A percentile compares a stretch with the other conserved stretches of the same genome.
phyloP scores from a whole-genome alignment of 2,329 filamentous ascomycete genomes.

The Colletotrichum navitas region DNA sequence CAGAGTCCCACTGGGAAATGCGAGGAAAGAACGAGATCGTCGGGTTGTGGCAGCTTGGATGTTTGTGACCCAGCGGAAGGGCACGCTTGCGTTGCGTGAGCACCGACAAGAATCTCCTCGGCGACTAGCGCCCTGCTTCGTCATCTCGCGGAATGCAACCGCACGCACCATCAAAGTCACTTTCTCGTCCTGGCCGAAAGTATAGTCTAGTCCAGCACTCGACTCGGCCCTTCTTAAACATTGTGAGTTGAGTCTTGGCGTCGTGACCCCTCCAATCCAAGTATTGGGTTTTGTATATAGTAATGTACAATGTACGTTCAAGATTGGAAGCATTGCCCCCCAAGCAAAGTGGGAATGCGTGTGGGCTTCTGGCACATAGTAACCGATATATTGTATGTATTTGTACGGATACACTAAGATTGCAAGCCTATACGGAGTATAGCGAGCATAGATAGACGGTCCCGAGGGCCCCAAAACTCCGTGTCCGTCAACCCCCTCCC shows the following conservation, averaged over 20 bases:
- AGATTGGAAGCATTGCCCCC: not conserved
- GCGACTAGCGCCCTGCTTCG: conserved; percentile 1
- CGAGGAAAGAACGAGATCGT: not conserved
- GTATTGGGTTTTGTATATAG: not conserved
- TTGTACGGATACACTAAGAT: too few species aligned
- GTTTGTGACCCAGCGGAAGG: not conserved
- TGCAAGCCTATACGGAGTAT: too few species aligned
- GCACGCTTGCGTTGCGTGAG: not conserved
- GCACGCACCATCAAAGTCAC: not conserved
- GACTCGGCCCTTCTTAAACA: conserved; percentile 3
- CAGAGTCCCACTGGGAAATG: not conserved
- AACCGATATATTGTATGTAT: not conserved
- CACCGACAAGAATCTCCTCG: conserved; percentile 9
- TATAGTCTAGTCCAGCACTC: not conserved
- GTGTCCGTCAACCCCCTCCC: not conserved
- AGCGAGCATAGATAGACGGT: too few species aligned
- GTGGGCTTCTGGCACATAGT: not conserved
- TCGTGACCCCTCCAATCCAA: not conserved
- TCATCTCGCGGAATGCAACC: conserved; percentile 12
- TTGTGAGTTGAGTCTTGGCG: conserved; percentile 20
- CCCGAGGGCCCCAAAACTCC: not conserved
- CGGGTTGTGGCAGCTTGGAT: not conserved
- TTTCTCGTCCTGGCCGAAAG: not conserved
- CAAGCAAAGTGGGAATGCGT: not conserved
- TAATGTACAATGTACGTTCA: not conserved